Conservation (phyloP, 768 basidiomycete genomes). For the Leccinum uliginosum region DNA sequence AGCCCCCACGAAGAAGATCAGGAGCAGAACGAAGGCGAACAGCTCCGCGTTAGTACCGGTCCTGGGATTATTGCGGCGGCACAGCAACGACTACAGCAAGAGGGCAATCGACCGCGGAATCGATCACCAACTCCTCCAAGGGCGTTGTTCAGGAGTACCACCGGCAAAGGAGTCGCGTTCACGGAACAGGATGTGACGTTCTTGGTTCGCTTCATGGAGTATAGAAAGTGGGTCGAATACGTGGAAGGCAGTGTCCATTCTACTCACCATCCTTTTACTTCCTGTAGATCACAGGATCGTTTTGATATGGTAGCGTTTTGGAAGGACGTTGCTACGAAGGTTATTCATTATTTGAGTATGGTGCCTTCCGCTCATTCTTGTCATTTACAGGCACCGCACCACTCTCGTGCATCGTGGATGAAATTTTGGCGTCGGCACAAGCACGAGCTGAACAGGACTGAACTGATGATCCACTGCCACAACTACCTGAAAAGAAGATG, state of each 20-base stretch:
- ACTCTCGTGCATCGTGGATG: slow-evolving; percentile 92
- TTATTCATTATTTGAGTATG: slow-evolving; percentile 20
- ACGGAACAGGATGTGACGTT: slow-evolving; percentile 80
- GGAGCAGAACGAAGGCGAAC: slow-evolving; percentile 41
- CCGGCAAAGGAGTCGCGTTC: slow-evolving; percentile 87
- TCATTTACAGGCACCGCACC: slow-evolving; percentile 70
- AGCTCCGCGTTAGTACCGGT: slow-evolving; percentile 33
- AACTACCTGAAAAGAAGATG: slow-evolving; percentile 83
- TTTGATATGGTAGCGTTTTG: slow-evolving; percentile 75
- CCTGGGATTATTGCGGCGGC: slow-evolving; percentile 45
- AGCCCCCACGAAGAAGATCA: slow-evolving; percentile 41
- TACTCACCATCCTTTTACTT: slow-evolving; percentile 3
- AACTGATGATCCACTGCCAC: slow-evolving; percentile 67
- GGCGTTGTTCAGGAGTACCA: slow-evolving; percentile 77
- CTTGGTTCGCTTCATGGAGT: slow-evolving; percentile 71
- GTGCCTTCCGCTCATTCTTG: background rate
- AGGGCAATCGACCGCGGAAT: slow-evolving; percentile 40
- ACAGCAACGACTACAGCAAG: slow-evolving; percentile 37
- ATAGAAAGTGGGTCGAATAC: slow-evolving; percentile 54
- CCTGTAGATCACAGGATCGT: slow-evolving; percentile 49
- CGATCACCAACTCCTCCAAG: slow-evolving; percentile 79
- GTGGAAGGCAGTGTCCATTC: background rate
- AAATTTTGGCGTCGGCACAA: slow-evolving; percentile 89
- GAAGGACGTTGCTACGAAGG: slow-evolving; percentile 74
- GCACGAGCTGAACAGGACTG: slow-evolving; percentile 68